phyloP scores from a whole-genome alignment of 495 filamentous ascomycete genomes.

The Talaromyces ruber region DNA sequence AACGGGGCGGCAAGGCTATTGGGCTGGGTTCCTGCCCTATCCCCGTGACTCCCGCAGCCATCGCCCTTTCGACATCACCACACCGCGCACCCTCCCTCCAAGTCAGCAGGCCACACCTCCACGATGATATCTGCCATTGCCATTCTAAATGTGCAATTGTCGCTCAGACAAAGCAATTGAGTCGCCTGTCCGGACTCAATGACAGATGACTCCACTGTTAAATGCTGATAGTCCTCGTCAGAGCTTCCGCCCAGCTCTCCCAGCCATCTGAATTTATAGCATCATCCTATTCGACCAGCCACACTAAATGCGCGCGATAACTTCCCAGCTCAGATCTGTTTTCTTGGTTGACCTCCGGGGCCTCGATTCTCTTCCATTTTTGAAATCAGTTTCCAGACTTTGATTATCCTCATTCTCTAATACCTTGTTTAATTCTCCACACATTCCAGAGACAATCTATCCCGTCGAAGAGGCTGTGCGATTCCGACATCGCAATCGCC shows the following conservation, averaged over 20 bases:
- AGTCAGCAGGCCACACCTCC: neutral
- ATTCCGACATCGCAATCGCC: neutral
- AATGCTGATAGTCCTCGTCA: neutral
- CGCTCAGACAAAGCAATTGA: constrained; percentile 6
- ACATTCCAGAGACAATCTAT: neutral
- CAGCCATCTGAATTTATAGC: constrained; percentile 7
- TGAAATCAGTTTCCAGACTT: neutral
- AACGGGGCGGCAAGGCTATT: neutral
- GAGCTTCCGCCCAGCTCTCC: neutral
- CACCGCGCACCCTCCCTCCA: neutral
- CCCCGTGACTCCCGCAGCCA: neutral
- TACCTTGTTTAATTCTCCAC: neutral
- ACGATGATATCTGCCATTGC: neutral
- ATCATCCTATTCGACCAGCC: constrained; percentile 9
- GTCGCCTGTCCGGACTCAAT: constrained; percentile 4
- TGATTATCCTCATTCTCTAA: neutral
- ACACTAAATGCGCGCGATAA: neutral
- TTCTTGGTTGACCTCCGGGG: neutral
- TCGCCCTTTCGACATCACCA: neutral
- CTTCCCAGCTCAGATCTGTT: neutral
- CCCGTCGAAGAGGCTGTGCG: neutral
- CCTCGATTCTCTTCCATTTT: neutral
- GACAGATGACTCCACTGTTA: neutral
- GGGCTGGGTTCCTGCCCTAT: neutral
- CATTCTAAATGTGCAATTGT: neutral